Conservation (phyloP, 768 basidiomycete genomes). For the Cystofilobasidium macerans region DNA sequence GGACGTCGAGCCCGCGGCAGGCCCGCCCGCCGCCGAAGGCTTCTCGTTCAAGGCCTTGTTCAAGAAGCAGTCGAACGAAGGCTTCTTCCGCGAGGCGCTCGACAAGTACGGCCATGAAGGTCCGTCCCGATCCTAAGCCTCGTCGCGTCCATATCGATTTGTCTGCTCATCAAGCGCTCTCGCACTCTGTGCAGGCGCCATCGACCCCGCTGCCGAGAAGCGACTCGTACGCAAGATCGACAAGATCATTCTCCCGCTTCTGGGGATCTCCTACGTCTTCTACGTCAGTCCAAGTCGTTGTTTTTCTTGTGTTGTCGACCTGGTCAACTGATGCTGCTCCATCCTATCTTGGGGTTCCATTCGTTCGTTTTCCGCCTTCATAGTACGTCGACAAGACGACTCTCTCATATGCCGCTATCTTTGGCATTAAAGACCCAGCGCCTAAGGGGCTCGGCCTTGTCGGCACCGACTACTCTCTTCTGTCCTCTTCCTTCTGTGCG, state of each 20-base stretch:
- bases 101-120: slow-evolving; percentile 20
- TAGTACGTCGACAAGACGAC: slow-evolving; percentile 35
- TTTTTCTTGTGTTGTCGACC: slow-evolving; percentile 24
- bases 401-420: slow-evolving; percentile 30
- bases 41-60: slow-evolving; percentile 13
- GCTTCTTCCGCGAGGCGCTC: slow-evolving; percentile 20
- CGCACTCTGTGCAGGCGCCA: too few relatives aligned
- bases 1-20: neutral
- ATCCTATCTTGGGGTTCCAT: neutral
- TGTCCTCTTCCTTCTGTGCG: neutral
- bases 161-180: too few relatives aligned
- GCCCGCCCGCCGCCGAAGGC: neutral
- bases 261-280: slow-evolving; percentile 34
- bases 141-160: neutral
- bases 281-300: neutral
- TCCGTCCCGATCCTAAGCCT: too few relatives aligned
- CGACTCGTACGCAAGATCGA: slow-evolving; percentile 31
- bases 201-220: slow-evolving; percentile 7
- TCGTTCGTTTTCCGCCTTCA: neutral
- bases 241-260: slow-evolving; percentile 30
- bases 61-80: neutral
- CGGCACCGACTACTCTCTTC: slow-evolving; percentile 38
- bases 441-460: slow-evolving; percentile 35
- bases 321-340: neutral
- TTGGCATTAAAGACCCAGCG: slow-evolving; percentile 33